A percentile compares a stretch with the other conserved stretches of the same genome.
Conservation (phyloP, 176 grass and related monocot genomes). For the Cymbopogon citratus region DNA sequence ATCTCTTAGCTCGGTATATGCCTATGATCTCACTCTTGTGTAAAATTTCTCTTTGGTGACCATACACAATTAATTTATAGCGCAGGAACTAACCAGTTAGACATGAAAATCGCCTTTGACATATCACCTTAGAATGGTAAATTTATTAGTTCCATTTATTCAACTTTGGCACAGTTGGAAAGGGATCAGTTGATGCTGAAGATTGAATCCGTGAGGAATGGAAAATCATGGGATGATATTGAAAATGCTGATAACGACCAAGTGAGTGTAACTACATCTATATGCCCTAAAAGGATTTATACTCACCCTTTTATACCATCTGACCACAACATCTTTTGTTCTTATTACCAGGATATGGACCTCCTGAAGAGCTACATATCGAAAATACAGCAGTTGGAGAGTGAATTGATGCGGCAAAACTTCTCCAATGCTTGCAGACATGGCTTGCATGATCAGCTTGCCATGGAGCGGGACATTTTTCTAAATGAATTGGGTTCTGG, state of each 20-base stretch:
- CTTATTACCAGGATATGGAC: constrained; percentile 40
- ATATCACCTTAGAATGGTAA: background rate
- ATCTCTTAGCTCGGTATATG: background rate
- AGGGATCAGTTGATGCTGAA: constrained; percentile 79
- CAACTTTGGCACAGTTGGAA: constrained; percentile 50
- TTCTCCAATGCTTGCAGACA: constrained; percentile 53
- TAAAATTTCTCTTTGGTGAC: background rate
- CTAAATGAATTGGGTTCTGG: constrained; percentile 51
- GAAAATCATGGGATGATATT: constrained; percentile 78
- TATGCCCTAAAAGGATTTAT: background rate
- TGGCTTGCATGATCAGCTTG: constrained; percentile 44
- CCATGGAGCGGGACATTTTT: constrained; percentile 44
- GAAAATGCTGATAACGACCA: constrained; percentile 38
- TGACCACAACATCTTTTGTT: background rate
- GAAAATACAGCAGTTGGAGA: constrained; percentile 83
- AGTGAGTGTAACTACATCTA: constrained; percentile 30
- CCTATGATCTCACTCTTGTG: background rate
- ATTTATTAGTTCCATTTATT: background rate
- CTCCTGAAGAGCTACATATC: constrained; percentile 75
- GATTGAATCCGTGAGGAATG: constrained; percentile 61
- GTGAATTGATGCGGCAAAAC: constrained; percentile 62
- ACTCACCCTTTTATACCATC: background rate
- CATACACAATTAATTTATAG: background rate
- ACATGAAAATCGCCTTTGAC: background rate
- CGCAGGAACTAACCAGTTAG: background rate